Base-by-base conservation (phyloP, 768 basidiomycete genomes). In the Mycena galopus region DNA sequence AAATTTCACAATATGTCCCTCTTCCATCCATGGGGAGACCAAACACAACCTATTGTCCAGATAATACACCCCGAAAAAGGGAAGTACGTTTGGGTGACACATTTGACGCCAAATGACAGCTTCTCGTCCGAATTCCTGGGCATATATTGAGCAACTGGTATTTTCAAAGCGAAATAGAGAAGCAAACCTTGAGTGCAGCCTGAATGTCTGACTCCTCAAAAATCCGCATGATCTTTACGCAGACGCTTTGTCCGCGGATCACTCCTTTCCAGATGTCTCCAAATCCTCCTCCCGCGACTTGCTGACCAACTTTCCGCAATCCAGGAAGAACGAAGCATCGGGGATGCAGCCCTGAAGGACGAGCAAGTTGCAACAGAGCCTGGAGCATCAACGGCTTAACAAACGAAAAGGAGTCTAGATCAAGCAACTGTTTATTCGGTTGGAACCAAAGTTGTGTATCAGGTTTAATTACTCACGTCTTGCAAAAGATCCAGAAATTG, bases 151-250 rank as follows among this genome's bases (percentile, higher is more conserved):
- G 9, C 1, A 50, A 51, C 8, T 25, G 32, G 30, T 10, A 30
- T 9, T 21, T 3, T 37, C 39, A 8, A 10, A 14, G n/a, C n/a
- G n/a, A n/a, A n/a, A n/a, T 19, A 14, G 4, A 27, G 23, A 35
- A 58, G 25, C 30, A 9, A 59, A 67, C 66, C 58, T 67, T 67
- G 4, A 73, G 39, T 3, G 67, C 19, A 14, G 29, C 50, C 23
- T 62, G 11, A 32, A 72, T 47, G 9, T 71, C 65, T 5, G 5
- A 12, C 17, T 65, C 32, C 12, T 27, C 19, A 35, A 70, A 73
- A 9, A 73, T 23, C 35, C 67, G 25, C 72, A 74, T 67, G n/a
- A 71, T 42, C 57, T 76, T 76, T 19, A 76, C 69, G 2, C 65
- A 69, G n/a, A 76, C 71, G 17, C n/a, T n/a, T n/a, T n/a, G n/a